Conservation (phyloP, 2,329 filamentous ascomycete genomes). For the Nemania sp. region DNA sequence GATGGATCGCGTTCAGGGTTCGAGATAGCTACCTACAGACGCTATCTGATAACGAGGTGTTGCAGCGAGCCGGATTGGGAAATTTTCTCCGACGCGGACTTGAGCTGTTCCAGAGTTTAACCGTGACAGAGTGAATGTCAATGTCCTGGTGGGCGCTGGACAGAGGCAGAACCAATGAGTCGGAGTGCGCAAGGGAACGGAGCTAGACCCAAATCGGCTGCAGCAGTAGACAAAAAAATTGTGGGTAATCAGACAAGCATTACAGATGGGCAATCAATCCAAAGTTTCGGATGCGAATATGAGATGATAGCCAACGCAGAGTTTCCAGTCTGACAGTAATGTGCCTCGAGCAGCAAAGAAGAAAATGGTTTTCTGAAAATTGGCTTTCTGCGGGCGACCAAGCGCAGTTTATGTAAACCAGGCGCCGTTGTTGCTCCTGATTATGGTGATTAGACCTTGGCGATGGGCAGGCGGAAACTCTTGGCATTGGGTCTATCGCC, state of each 20-base stretch:
- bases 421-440: conserved; percentile 36
- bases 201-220: conserved; percentile 21
- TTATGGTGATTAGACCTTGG: conserved; percentile 39
- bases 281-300: neutral
- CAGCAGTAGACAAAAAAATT: conserved; percentile 1
- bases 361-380: conserved; percentile 15
- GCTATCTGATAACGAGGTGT: conserved; percentile 23
- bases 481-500: conserved; percentile 38
- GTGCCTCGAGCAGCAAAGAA: conserved; percentile 15
- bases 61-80: neutral
- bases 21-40: no score
- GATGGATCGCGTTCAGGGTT: no score
- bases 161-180: conserved; percentile 1
- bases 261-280: conserved; percentile 4
- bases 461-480: conserved; percentile 41
- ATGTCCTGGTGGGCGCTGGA: conserved; percentile 14
- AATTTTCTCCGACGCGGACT: conserved; percentile 7
- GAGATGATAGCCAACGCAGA: conserved; percentile 8
- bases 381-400: conserved; percentile 29
- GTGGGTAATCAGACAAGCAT: conserved; percentile 14
- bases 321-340: conserved; percentile 8
- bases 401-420: conserved; percentile 39
- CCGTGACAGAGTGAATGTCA: conserved; percentile 14
- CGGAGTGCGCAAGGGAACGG: conserved; percentile 2
- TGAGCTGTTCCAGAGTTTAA: conserved; percentile 3